phyloP scores from a whole-genome alignment of 2,329 filamentous ascomycete genomes.

The Colletotrichum lupini region DNA sequence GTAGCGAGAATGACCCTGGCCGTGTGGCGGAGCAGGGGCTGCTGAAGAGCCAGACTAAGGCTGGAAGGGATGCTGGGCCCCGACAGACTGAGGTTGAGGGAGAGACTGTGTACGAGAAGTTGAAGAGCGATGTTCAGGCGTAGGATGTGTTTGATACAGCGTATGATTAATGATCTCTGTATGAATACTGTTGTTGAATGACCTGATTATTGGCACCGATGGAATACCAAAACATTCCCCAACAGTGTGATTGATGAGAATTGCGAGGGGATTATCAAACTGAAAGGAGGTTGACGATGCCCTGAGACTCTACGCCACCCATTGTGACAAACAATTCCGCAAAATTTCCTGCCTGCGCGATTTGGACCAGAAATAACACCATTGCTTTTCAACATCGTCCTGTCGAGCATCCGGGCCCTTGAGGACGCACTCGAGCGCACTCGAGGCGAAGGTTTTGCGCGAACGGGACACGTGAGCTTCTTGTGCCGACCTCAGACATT shows the following conservation, averaged over 20 bases:
- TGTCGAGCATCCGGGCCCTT: too few species aligned
- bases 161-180: conserved; percentile 7
- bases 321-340: too few species aligned
- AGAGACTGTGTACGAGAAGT: conserved; percentile 44
- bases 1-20: conserved; percentile 59
- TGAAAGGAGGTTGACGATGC: too few species aligned
- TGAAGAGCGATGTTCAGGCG: conserved; percentile 39
- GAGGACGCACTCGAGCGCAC: too few species aligned
- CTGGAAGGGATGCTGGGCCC: conserved; percentile 40
- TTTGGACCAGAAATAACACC: too few species aligned
- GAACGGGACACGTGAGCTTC: fast-evolving
- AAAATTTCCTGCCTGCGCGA: too few species aligned
- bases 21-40: conserved; percentile 57
- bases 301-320: background rate
- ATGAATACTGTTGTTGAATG: conserved; percentile 1
- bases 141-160: background rate
- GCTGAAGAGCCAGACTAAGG: conserved; percentile 39
- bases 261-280: too few species aligned
- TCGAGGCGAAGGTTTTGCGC: too few species aligned
- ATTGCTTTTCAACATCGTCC: too few species aligned
- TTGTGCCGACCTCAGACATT: fast-evolving
- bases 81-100: conserved; percentile 41
- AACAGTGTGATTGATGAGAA: too few species aligned
- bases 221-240: background rate
- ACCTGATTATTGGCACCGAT: background rate